Conservation (phyloP, 495 filamentous ascomycete genomes). For the Penicillium salamii region DNA sequence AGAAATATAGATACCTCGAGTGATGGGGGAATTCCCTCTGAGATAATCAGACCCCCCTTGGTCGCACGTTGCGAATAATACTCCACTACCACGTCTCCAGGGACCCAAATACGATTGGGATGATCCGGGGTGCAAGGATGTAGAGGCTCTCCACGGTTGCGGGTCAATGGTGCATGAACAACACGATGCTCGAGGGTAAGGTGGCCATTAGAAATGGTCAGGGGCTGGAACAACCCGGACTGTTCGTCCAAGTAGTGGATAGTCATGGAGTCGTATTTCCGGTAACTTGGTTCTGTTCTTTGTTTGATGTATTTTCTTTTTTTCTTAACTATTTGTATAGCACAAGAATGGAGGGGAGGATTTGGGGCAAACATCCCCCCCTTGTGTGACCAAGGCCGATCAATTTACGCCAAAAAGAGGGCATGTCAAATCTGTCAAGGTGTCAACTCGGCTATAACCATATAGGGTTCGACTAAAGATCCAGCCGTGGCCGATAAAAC, state of each 20-base stretch:
- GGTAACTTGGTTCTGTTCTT: too few relatives aligned
- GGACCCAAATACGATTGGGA: slow-evolving; percentile 44
- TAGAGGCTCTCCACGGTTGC: slow-evolving; percentile 44
- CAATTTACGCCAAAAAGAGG: neutral
- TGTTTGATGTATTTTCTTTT: neutral
- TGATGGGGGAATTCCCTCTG: slow-evolving; percentile 53
- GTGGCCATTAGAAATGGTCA: slow-evolving; percentile 46
- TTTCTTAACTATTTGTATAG: neutral
- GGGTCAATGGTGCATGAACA: slow-evolving; percentile 54
- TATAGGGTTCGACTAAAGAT: slow-evolving; percentile 12
- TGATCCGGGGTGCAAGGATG: slow-evolving; percentile 40
- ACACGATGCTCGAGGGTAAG: slow-evolving; percentile 53
- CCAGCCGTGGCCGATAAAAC: slow-evolving; percentile 12
- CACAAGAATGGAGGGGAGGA: neutral
- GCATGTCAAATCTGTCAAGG: slow-evolving; percentile 7
- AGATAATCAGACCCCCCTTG: slow-evolving; percentile 52
- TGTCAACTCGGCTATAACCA: slow-evolving; percentile 13
- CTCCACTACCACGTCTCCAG: slow-evolving; percentile 45
- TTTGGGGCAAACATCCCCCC: neutral
- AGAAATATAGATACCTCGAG: slow-evolving; percentile 31
- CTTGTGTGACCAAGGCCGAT: neutral
- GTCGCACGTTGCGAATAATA: slow-evolving; percentile 56
- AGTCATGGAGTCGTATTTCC: too few relatives aligned
- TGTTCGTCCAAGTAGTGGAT: slow-evolving; percentile 21
- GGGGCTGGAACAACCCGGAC: slow-evolving; percentile 51